Percentiles rank a stretch among this genome's conserved stretches.
Conservation (phyloP, 2,329 filamentous ascomycete species). For the Kalmusia sp. region DNA sequence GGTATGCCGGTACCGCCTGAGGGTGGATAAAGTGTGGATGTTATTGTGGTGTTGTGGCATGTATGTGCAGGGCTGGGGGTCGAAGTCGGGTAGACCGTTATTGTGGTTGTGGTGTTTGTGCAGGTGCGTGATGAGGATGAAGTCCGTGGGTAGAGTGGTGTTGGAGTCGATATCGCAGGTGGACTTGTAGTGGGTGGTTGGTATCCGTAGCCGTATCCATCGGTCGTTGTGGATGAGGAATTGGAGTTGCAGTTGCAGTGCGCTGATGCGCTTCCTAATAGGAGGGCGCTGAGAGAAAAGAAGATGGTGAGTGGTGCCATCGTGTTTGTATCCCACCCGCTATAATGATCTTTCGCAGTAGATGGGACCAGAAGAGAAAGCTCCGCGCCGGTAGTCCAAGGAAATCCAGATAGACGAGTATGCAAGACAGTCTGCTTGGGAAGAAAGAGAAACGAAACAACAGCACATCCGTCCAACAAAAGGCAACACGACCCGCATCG, state of each 20-base stretch:
- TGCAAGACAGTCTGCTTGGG: background rate
- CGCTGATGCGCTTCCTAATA: background rate
- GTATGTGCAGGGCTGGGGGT: background rate
- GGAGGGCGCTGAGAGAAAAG: background rate
- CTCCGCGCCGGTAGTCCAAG: no score
- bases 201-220: no score
- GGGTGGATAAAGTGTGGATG: background rate
- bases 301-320: background rate
- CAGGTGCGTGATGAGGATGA: background rate
- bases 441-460: background rate
- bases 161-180: background rate
- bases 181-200: no score
- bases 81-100: background rate
- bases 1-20: background rate
- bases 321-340: background rate
- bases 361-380: no score
- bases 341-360: background rate
- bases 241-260: no score
- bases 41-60: slow-evolving; percentile 5
- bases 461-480: background rate
- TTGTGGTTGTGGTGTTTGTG: background rate
- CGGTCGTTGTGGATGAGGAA: background rate
- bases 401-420: background rate
- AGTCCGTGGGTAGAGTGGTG: background rate
- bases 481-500: background rate